Evolutionary conservation across 495 filamentous ascomycete genomes (phyloP).

Genomic region (Hapsidospora chrysogenum): DNA sequence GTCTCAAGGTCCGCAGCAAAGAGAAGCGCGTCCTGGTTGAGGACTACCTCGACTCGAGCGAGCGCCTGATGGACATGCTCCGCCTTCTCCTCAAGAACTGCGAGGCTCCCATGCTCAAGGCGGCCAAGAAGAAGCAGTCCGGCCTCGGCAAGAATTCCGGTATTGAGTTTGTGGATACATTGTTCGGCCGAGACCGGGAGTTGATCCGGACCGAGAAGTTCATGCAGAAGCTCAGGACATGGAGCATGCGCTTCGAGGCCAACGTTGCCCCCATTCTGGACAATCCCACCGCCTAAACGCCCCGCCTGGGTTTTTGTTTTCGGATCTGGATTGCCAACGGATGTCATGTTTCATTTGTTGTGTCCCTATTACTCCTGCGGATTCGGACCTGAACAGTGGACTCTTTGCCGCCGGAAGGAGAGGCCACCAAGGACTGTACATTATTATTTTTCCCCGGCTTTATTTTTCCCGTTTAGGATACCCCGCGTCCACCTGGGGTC

Average conservation of each 20-base stretch:
- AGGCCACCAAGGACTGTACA: conserved; percentile 2
- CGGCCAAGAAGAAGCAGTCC: conserved; percentile 39
- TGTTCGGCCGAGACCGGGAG: conserved; percentile 87
- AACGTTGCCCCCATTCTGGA: conserved; percentile 88
- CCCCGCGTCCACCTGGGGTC: conserved; percentile 1
- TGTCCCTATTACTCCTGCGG: not conserved
- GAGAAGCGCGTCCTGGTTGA: conserved; percentile 70
- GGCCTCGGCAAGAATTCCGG: conserved; percentile 88
- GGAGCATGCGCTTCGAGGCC: conserved; percentile 89
- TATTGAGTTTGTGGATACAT: conserved; percentile 89
- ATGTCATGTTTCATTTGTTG: not conserved
- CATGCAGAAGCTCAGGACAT: conserved; percentile 83
- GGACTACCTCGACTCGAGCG: conserved; percentile 84
- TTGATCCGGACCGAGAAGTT: conserved; percentile 86
- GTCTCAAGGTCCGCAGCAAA: conserved; percentile 49
- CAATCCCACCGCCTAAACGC: conserved; percentile 29
- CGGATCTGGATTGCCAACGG: not conserved
- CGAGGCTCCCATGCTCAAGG: conserved; percentile 71
- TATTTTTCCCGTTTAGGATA: conserved; percentile 1
- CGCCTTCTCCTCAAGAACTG: conserved; percentile 77
- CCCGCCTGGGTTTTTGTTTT: not conserved
- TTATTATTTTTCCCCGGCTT: not conserved
- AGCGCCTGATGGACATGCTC: conserved; percentile 73
- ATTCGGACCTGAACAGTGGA: conserved; percentile 2
- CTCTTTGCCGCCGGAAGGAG: conserved; percentile 1